Base-by-base conservation (phyloP, 495 filamentous ascomycete species). In the Saxophila tyrrhenica region DNA sequence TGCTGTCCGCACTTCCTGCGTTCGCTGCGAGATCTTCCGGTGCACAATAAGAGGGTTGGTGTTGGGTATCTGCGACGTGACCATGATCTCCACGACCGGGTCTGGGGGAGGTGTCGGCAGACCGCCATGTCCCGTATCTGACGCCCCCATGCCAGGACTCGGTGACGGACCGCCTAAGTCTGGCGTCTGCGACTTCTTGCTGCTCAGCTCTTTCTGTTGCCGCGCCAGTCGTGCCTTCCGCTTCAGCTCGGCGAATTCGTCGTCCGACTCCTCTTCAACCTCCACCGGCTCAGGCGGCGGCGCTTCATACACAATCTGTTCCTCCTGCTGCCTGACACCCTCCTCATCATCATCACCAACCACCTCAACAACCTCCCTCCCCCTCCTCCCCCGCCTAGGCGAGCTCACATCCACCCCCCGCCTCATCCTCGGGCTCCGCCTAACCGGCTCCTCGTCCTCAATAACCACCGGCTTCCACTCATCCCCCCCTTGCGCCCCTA, bases 11-110 rank as follows among this genome's bases (percentile, higher is more conserved):
- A 86, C 82, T 43, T 85, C 80, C 57, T 75, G 76, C 8, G 92
- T 64, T 0, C 75, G 67, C 57, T 87, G 83, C 3, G 76, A 78
- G 47, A 85, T 68, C 58, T 78, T 81, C 21, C 84, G 79, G n/a
- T 75, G 76, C 41, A 89, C 76, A 41, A 89, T 72, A 32, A 92
- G 61, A 0, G 82, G 73, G 25, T 72, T 76, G 0, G 84, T 80
- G 25, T 77, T 74, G 1, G 72, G 64, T 23, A 92, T 76, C n/a
- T 70, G 67, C 0, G 85, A 85, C 7, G 78, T 78, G 48, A 91
- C 81, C n/a, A 92, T 72, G 48, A 94, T 82, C 45, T 80, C 69
- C 13, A 90, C 73, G n/a, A 76, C 62, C 2, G 78, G 71, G 44
- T 74, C 70, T 17, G 51, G 56, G 13, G 54, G 48, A 11, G 60